These are phyloP conservation scores for Geotrichum europaeum DNA, from an alignment of 1,139 yeast genomes.

Conservation along the genomic window DNA sequence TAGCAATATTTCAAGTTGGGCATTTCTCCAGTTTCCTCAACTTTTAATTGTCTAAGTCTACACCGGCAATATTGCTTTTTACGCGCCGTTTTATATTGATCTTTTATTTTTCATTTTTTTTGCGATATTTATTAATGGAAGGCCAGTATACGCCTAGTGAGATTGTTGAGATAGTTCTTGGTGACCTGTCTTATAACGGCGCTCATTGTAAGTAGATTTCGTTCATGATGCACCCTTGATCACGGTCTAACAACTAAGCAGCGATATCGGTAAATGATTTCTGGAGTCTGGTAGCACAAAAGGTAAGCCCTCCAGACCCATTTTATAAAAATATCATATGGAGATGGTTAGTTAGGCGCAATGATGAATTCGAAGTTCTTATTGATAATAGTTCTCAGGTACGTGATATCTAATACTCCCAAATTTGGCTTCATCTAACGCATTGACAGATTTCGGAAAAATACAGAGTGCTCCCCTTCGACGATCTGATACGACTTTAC, in stretches of 20 bases:
- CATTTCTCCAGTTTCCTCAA: neutral
- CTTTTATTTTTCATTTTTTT: neutral
- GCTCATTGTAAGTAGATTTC: neutral
- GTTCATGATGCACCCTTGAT: neutral
- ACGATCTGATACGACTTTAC: neutral
- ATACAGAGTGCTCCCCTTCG: conserved; percentile 1
- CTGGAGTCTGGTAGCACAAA: conserved; percentile 5
- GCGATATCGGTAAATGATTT: conserved; percentile 1
- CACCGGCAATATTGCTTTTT: neutral
- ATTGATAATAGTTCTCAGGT: conserved; percentile 1
- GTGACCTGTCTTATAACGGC: conserved; percentile 3
- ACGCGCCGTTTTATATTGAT: neutral
- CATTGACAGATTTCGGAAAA: neutral
- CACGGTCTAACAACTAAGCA: neutral
- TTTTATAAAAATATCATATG: conserved; percentile 6
- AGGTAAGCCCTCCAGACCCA: neutral
- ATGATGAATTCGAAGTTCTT: conserved; percentile 5
- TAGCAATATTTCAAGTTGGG: neutral
- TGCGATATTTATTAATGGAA: neutral
- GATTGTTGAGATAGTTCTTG: conserved; percentile 2
- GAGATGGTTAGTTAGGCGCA: conserved; percentile 7
- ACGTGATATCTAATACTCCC: neutral
- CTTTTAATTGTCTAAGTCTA: neutral
- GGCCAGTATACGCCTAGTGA: conserved; percentile 3
- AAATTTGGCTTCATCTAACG: neutral